These are phyloP conservation scores for Colletotrichum liriopes DNA, from an alignment of 2,329 filamentous ascomycete genomes.

Conservation along the genomic window DNA sequence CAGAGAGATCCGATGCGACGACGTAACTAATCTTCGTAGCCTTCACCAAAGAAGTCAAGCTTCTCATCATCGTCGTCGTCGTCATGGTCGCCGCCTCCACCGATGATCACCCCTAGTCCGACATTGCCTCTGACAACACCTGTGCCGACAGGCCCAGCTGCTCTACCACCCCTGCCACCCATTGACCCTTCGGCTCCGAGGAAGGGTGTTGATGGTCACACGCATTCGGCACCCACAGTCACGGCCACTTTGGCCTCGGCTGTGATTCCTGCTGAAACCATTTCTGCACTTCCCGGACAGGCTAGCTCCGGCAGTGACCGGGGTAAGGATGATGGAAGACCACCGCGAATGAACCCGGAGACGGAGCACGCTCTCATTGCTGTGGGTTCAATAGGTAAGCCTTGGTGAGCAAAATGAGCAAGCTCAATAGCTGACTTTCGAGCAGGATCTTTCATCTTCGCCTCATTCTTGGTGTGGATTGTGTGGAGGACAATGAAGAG, in stretches of 20 bases:
- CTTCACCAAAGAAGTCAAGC: conserved; percentile 18
- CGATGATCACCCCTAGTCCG: background rate
- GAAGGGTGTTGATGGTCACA: conserved; percentile 30
- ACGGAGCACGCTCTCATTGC: conserved; percentile 54
- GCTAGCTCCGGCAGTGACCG: conserved; percentile 9
- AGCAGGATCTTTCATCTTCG: conserved; percentile 60
- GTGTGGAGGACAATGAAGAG: conserved; percentile 60
- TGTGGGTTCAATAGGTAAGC: conserved; percentile 54
- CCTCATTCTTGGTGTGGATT: conserved; percentile 63
- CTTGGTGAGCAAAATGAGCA: no score
- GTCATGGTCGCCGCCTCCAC: background rate
- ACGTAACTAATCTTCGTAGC: background rate
- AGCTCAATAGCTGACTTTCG: background rate
- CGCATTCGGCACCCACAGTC: conserved; percentile 26
- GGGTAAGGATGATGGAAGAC: conserved; percentile 31
- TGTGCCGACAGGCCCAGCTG: background rate
- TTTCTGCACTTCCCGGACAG: conserved; percentile 36
- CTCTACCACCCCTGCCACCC: conserved; percentile 29
- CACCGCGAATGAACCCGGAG: conserved; percentile 46
- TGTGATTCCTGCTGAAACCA: conserved; percentile 27
- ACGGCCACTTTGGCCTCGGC: conserved; percentile 39
- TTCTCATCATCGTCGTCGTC: conserved; percentile 8
- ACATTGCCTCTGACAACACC: background rate
- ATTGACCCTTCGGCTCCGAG: conserved; percentile 39
- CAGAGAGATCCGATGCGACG: background rate